Base-by-base conservation (phyloP, 2,329 filamentous ascomycete genomes). In the Fusarium napiforme region DNA sequence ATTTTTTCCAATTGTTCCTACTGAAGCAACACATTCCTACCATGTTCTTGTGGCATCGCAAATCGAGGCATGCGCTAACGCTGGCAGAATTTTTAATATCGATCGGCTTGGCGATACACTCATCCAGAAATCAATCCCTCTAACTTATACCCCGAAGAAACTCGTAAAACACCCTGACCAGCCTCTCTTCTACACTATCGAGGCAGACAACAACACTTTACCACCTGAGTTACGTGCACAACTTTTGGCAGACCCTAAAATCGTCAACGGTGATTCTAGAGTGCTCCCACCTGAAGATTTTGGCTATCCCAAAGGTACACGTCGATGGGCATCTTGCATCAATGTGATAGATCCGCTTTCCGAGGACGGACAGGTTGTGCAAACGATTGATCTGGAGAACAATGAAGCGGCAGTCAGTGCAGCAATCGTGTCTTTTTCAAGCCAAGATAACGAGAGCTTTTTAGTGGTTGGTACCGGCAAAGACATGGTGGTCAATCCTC, bases 311-410 rank as follows among this genome's bases (percentile, higher is more conserved):
- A 90, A 92, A 64, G 95, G 91, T 30, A 91, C 89, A 67, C 93
- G 93, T 26, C 93, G 96, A 73, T 99, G 96, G 96, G 94, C 96
- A 45, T 98, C 96, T 15, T 98, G 95, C 82, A 95, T 99, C 74
- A 95, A 94, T 78, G 89, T 98, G 26, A 88, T 99, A 23, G 96
- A 99, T 78, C 95, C 96, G 1, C 81, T 96, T 6, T 89, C 86
- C 21, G 89, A 93, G 55, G 95, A 96, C 77, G 85, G 84, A 0
- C 81, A 83, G 7, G 92, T 97, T 2, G 82, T 96, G 9, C 91
- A 93, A 72, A 95, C 91, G 2, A 86, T 98, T 46, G 92, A 98
- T 67, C 83, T 99, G 0, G 92, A 93, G 56, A 92, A 96, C 45
- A 98, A 99, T 75, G 95, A 98, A 82, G 94, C 95, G 23, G 95